Percentiles rank a stretch among this genome's conserved stretches.
These are phyloP conservation scores for Neurospora sp. DNA, from an alignment of 495 filamentous ascomycete species.

Conservation along the genomic window DNA sequence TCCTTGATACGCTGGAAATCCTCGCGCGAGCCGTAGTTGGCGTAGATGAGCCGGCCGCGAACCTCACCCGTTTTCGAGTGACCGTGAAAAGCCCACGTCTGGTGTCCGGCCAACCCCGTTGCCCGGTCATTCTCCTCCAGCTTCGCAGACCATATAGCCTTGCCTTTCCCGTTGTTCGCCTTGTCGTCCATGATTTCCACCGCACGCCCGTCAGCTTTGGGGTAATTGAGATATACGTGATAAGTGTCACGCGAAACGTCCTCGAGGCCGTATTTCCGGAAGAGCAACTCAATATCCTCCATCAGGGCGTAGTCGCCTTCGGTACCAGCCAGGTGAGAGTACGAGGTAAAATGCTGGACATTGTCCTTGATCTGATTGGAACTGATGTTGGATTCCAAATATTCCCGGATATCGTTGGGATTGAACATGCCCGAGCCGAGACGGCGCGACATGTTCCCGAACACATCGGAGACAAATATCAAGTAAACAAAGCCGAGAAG, in stretches of 20 bases:
- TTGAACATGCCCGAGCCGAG: slow-evolving; percentile 47
- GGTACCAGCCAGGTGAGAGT: slow-evolving; percentile 82
- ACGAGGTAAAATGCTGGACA: slow-evolving; percentile 60
- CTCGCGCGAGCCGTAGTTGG: slow-evolving; percentile 76
- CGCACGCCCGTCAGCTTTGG: slow-evolving; percentile 61
- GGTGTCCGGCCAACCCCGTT: slow-evolving; percentile 41
- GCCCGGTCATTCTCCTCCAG: slow-evolving; percentile 65
- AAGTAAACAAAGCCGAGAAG: slow-evolving; percentile 69
- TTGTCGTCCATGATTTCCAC: slow-evolving; percentile 64
- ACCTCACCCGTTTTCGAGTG: slow-evolving; percentile 83
- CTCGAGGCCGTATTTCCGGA: slow-evolving; percentile 60
- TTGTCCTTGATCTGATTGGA: slow-evolving; percentile 67
- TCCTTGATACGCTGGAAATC: slow-evolving; percentile 69
- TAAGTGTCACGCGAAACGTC: slow-evolving; percentile 63
- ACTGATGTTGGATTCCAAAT: slow-evolving; percentile 29
- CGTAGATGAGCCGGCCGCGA: slow-evolving; percentile 87
- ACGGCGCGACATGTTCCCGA: slow-evolving; percentile 48
- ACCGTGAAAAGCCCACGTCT: slow-evolving; percentile 74
- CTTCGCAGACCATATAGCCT: slow-evolving; percentile 66
- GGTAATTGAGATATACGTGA: slow-evolving; percentile 88
- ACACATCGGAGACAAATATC: slow-evolving; percentile 73
- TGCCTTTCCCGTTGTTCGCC: slow-evolving; percentile 27
- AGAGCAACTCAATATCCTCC: slow-evolving; percentile 68
- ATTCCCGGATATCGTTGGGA: slow-evolving; percentile 48
- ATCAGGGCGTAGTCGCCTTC: slow-evolving; percentile 78